These are phyloP conservation scores for Cyclaneusma minus DNA, from an alignment of 2,329 filamentous ascomycete genomes.

Conservation along the genomic window DNA sequence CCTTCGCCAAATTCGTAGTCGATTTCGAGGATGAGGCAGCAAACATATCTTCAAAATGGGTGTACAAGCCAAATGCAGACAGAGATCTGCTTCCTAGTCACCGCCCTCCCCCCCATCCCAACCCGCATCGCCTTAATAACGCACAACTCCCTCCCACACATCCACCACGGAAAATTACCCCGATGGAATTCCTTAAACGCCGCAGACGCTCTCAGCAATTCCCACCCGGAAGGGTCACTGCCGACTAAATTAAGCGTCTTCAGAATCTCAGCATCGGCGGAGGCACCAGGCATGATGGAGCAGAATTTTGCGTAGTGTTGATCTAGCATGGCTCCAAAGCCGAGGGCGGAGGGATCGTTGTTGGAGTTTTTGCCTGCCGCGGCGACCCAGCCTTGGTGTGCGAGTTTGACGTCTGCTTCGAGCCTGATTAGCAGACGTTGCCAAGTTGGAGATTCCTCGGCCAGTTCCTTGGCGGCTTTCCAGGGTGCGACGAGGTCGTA, in stretches of 20 bases:
- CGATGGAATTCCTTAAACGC: constrained; percentile 7
- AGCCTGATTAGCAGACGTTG: constrained; percentile 6
- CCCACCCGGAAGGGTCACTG: constrained; percentile 21
- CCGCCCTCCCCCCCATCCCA: not conserved
- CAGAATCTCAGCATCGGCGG: constrained; percentile 9
- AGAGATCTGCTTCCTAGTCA: constrained; percentile 6
- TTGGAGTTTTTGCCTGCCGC: not conserved
- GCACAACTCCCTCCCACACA: constrained; percentile 14
- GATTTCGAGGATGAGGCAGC: too few relatives aligned
- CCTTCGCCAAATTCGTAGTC: too few relatives aligned
- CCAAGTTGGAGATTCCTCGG: constrained; percentile 5
- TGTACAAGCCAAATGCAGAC: constrained; percentile 5
- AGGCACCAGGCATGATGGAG: constrained; percentile 10
- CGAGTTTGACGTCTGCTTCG: constrained; percentile 4
- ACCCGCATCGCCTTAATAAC: not conserved
- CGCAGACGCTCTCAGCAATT: constrained; percentile 27
- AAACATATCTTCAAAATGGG: too few relatives aligned
- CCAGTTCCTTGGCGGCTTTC: constrained; percentile 4
- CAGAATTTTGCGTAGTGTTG: constrained; percentile 8
- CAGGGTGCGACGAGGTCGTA: constrained; percentile 11
- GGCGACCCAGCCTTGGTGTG: constrained; percentile 7
- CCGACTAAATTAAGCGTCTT: constrained; percentile 4
- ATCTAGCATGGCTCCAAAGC: constrained; percentile 3
- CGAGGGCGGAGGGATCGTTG: constrained; percentile 3
- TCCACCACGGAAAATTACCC: constrained; percentile 11